Evolutionary conservation across 2,329 filamentous ascomycete species (phyloP), one percentile per base, ranked within the genome.

Genomic region (Verticillium nonalfalfae): DNA sequence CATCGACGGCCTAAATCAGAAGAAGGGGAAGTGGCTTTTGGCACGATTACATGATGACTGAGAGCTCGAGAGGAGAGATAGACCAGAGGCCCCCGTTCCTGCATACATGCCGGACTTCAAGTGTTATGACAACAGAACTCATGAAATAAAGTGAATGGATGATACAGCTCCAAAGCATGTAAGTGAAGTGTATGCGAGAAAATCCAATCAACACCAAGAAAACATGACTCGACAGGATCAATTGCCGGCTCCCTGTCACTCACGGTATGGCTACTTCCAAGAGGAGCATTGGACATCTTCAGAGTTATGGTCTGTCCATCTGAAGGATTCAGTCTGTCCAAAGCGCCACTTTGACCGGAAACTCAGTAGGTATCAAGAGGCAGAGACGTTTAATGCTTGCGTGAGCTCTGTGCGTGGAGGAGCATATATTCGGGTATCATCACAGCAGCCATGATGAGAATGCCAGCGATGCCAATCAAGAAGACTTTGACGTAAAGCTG

Each of bases 401-500:
- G 33, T 14, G 38, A 67, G 63, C 68, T 69, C 59, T 70, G 26
- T 66, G 57, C 66, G 26, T 66, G 7, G 57, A 85, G 67, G 57
- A 84, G 69, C 36, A 81, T 64, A 4, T 26, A 26, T 74, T 90
- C 79, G 11, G 80, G 78, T 3, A 82, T 68, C 6, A 90, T 26
- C 31, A 87, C 65, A 9, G 80, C 71, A 3, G 71, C 70, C 60
- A 86, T 76, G 38, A 85, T 59, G 4, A 84, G 34, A 31, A 77
- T 71, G 14, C 83, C 67, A 3, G 74, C 81, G 15, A 84, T 60
- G 57, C 80, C 73, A 61, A 91, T 80, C 38, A 79, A 73, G 64
- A 86, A 80, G 67, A 89, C 81, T 85, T 96, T 96, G 75, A 82
- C 77, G 68, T 91, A 89, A 36, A 95, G 81, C 76, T 89, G 87